These are phyloP conservation scores for Trametes versicolor DNA, from an alignment of 1,284 basidiomycete genomes.

Conservation along the genomic window DNA sequence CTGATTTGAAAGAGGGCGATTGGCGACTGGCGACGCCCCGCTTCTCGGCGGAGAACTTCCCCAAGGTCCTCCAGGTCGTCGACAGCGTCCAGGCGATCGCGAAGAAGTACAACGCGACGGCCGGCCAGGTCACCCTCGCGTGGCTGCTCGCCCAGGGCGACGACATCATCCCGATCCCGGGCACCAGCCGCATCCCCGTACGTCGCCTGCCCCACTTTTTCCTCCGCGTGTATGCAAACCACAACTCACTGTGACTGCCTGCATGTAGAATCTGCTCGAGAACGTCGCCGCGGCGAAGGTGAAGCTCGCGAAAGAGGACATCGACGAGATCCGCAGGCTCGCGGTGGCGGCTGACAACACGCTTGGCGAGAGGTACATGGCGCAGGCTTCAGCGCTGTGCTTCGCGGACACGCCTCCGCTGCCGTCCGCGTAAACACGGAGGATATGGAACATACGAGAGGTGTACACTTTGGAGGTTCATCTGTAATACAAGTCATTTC, in stretches of 20 bases:
- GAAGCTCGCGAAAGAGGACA: conserved; percentile 42
- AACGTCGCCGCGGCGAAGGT: conserved; percentile 44
- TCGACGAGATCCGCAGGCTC: conserved; percentile 41
- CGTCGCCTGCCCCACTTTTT: background rate
- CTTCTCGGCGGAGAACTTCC: conserved; percentile 55
- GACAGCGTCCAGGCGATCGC: conserved; percentile 48
- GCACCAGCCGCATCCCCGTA: conserved; percentile 39
- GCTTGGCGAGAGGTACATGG: conserved; percentile 27
- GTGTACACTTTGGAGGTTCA: too few species aligned
- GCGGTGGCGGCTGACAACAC: conserved; percentile 37
- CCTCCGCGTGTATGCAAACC: background rate
- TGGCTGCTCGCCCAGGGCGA: conserved; percentile 52
- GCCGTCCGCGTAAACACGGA: too few species aligned
- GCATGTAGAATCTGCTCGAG: conserved; percentile 45
- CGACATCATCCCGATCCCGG: conserved; percentile 52
- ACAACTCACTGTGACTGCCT: background rate
- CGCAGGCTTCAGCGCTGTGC: conserved; percentile 4
- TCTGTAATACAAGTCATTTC: too few species aligned
- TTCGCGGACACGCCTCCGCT: conserved; percentile 31
- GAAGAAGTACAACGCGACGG: conserved; percentile 45
- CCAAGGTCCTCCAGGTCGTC: conserved; percentile 53
- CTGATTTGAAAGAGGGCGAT: conserved; percentile 59
- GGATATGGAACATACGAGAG: too few species aligned
- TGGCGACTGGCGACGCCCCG: conserved; percentile 50
- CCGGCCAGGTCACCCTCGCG: conserved; percentile 54